Evolutionary conservation across 371 early-diverging fungal species (phyloP).

Genomic region (Fennellomyces sp.): DNA sequence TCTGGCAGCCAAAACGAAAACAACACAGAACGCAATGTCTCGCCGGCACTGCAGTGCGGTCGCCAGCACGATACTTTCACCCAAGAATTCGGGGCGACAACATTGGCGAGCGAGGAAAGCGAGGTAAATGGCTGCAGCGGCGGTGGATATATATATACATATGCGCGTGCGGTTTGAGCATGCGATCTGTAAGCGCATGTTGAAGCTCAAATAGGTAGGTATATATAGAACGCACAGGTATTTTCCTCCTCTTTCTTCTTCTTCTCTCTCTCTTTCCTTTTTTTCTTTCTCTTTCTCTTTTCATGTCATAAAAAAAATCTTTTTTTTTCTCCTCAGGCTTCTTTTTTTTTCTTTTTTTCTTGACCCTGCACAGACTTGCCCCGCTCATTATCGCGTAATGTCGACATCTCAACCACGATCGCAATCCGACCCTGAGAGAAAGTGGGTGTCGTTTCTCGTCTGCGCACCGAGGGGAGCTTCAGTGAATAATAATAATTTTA

Average conservation of each 20-base stretch:
- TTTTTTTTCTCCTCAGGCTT: constrained; percentile 8
- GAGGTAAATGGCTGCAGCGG: background rate
- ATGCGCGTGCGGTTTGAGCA: background rate
- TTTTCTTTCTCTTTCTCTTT: background rate
- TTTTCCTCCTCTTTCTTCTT: background rate
- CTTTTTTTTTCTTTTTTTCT: constrained; percentile 7
- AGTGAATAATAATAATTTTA: constrained; percentile 4
- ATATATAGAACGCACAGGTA: constrained; percentile 13
- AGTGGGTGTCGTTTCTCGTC: constrained; percentile 11
- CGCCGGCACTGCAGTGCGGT: background rate
- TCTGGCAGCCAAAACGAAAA: too few species aligned
- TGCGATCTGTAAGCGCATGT: background rate
- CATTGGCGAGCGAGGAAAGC: too few species aligned
- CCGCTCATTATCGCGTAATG: constrained; percentile 12
- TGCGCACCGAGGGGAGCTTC: too few species aligned
- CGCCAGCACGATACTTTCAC: background rate
- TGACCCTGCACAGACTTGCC: constrained; percentile 6
- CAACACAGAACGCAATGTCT: too few species aligned
- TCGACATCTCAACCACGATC: constrained; percentile 13
- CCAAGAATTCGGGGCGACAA: constrained; percentile 1
- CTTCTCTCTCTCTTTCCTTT: constrained; percentile 3
- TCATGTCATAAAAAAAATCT: background rate
- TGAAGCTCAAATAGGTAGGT: constrained; percentile 3
- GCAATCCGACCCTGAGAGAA: constrained; percentile 18
- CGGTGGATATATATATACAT: background rate